Base-by-base conservation (phyloP, 495 filamentous ascomycete species). In the Penicillium silybi region DNA sequence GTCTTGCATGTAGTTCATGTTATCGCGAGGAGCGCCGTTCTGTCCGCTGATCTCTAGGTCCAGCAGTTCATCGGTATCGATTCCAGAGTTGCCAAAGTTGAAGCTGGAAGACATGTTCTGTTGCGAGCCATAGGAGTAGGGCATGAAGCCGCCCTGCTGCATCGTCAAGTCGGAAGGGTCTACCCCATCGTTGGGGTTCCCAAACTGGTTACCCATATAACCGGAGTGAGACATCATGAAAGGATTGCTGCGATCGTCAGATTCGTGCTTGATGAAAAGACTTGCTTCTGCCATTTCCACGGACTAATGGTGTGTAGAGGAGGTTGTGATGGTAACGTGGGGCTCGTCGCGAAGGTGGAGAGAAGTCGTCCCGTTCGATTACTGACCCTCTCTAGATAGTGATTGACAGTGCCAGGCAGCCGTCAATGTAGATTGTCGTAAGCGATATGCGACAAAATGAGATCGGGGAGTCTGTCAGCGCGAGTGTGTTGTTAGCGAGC, bases 141-240 rank as follows among this genome's bases (percentile, higher is more conserved):
- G 73, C 73, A 77, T 75, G 62, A 79, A 81, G 39, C 64, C 73
- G 44, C 64, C 62, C 54, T 74, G 75, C 50, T 74, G 75, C 83
- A 92, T 89, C 46, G 84, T 82, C 51, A 98, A 76, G 41, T 93
- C 89, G 41, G 87, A 92, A 2, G 93, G 93, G 61, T 97, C 89
- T 54, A 97, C 85, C 63, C 81, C 79, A 42, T 80, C 80, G 54
- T 76, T 74, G 51, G 79, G 80, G 58, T 71, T 70, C 43, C 81
- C 81, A 64, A 89, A 91, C 53, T 90, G 87, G 51, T 84, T 80
- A 22, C 75, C 64, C 77, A 87, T 82, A 44, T 76, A 75, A 53
- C 77, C 74, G 62, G 76, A 77, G 48, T 84, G 78, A 61, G 72
- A 73, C 65, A 81, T 79, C 63, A 75, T 77, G 61, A 77, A 77